These are phyloP conservation scores for Leucocoprinus leucothites DNA, from an alignment of 768 basidiomycete species.

Conservation along the genomic window DNA sequence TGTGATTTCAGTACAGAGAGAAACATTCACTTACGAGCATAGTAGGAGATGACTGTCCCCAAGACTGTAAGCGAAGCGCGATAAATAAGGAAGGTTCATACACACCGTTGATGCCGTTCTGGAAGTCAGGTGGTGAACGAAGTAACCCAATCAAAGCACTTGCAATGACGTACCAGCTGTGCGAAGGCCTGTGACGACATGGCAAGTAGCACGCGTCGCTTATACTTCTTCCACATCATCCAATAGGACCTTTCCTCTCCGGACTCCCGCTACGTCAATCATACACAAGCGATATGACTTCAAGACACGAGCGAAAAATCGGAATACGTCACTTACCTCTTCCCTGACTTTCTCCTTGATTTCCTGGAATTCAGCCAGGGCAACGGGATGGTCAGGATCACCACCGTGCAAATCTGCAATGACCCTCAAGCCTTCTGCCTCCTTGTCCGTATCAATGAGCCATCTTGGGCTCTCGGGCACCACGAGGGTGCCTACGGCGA, in stretches of 20 bases:
- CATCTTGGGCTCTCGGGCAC: constrained; percentile 95
- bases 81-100: constrained; percentile 7
- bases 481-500: constrained; percentile 73
- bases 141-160: constrained; percentile 5
- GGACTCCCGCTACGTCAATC: constrained; percentile 54
- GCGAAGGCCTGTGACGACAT: constrained; percentile 97
- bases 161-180: constrained; percentile 64
- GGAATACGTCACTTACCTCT: constrained; percentile 45
- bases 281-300: neutral
- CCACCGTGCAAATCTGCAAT: constrained; percentile 90
- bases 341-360: constrained; percentile 78
- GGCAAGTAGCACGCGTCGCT: constrained; percentile 83
- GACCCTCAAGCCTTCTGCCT: constrained; percentile 80
- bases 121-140: neutral
- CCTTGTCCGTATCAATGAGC: constrained; percentile 85
- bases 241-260: constrained; percentile 75
- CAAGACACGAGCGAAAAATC: neutral
- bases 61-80: neutral
- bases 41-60: constrained; percentile 82
- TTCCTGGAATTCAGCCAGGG: constrained; percentile 83
- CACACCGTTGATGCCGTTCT: constrained; percentile 95
- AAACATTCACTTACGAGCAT: constrained; percentile 65
- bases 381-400: constrained; percentile 60
- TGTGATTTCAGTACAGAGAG: constrained; percentile 10
- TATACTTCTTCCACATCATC: constrained; percentile 86